Percentiles rank a stretch among this genome's conserved stretches.
Conservation (phyloP, 495 filamentous ascomycete genomes). For the Recurvomyces mirabilis region DNA sequence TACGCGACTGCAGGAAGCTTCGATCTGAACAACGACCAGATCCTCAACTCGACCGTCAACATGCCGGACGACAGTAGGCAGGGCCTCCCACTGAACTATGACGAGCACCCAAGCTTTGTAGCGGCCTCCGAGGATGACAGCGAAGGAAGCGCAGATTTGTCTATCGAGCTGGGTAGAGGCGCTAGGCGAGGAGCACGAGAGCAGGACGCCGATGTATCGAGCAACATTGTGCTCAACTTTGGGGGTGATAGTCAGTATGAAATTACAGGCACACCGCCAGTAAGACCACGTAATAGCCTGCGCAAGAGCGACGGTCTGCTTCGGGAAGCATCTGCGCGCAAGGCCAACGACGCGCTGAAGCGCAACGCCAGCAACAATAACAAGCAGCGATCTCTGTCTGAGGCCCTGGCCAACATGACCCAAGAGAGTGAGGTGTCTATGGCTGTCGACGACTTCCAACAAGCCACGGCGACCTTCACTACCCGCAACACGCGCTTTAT, state of each 20-base stretch:
- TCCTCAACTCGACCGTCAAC: conserved; percentile 16
- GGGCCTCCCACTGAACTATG: conserved; percentile 4
- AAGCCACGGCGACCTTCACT: conserved; percentile 12
- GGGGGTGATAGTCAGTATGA: conserved; percentile 29
- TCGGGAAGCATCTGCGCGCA: conserved; percentile 24
- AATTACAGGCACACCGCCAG: conserved; percentile 26
- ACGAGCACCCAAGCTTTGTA: neutral
- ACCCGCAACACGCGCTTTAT: conserved; percentile 42
- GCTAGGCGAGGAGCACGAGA: conserved; percentile 19
- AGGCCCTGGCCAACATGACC: neutral
- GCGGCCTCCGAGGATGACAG: conserved; percentile 10
- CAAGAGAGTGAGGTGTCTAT: neutral
- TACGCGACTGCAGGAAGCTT: conserved; percentile 12
- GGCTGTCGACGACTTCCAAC: neutral
- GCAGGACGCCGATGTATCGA: conserved; percentile 10
- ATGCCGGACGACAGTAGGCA: conserved; percentile 4
- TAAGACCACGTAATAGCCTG: conserved; percentile 3
- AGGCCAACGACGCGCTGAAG: conserved; percentile 14
- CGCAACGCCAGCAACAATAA: neutral
- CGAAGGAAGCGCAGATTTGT: conserved; percentile 20
- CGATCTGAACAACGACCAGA: conserved; percentile 10
- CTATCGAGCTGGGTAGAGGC: conserved; percentile 30
- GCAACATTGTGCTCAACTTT: conserved; percentile 14
- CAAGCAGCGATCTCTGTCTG: conserved; percentile 12
- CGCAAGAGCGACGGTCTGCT: conserved; percentile 22